Evolutionary conservation across 495 filamentous ascomycete genomes (phyloP).

Genomic region (Annulohypoxylon moriforme): DNA sequence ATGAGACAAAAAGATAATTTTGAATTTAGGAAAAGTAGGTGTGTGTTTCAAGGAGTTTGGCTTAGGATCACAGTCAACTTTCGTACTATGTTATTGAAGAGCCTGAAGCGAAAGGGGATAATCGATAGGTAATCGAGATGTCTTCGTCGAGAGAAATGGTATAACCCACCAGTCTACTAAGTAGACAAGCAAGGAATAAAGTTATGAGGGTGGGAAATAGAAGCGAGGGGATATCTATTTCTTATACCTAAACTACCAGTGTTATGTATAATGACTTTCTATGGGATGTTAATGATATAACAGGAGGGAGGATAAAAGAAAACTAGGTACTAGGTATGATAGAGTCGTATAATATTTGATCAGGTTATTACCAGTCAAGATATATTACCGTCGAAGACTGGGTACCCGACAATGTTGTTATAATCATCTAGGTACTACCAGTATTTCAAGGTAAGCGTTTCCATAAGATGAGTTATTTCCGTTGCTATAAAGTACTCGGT

Average conservation of each 20-base stretch:
- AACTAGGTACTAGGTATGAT: too few relatives aligned
- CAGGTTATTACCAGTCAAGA: too few relatives aligned
- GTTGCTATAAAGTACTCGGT: background rate
- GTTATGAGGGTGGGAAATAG: too few relatives aligned
- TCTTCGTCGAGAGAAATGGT: background rate
- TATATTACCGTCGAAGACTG: too few relatives aligned
- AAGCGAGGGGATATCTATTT: too few relatives aligned
- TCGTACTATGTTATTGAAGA: background rate
- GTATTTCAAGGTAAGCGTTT: background rate
- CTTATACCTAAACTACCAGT: too few relatives aligned
- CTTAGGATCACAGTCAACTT: background rate
- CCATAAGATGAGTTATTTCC: background rate
- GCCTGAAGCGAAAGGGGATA: background rate
- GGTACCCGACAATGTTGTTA: too few relatives aligned
- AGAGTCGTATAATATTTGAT: too few relatives aligned
- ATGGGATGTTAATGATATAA: too few relatives aligned
- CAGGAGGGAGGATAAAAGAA: too few relatives aligned
- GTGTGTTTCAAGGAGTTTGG: background rate
- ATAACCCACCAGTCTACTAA: background rate
- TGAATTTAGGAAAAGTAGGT: slow-evolving; percentile 1
- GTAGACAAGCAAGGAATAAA: too few relatives aligned
- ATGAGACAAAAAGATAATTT: slow-evolving; percentile 1
- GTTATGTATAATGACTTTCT: too few relatives aligned
- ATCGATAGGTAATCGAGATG: background rate
- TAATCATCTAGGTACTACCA: background rate